Percentiles rank a stretch among this genome's conserved stretches.
These are phyloP conservation scores for Emmonsiellopsis sp. DNA, from an alignment of 2,329 filamentous ascomycete species.

Conservation along the genomic window DNA sequence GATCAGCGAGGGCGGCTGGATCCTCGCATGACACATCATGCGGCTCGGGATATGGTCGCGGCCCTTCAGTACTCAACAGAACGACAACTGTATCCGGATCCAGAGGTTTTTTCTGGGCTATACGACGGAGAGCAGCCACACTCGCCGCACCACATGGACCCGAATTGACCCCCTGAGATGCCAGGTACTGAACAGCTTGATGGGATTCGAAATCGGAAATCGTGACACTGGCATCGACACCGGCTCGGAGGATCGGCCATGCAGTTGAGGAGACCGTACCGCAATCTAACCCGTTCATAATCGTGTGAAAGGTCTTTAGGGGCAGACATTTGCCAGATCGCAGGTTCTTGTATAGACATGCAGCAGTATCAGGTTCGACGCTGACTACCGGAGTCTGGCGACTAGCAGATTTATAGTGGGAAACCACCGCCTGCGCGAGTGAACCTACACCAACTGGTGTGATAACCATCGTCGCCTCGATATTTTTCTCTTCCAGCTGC, in stretches of 20 bases:
- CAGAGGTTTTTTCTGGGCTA: constrained; percentile 31
- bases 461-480: constrained; percentile 41
- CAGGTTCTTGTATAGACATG: constrained; percentile 43
- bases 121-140: constrained; percentile 44
- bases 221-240: constrained; percentile 51
- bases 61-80: constrained; percentile 58
- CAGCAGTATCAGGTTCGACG: constrained; percentile 60
- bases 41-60: constrained; percentile 43
- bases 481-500: constrained; percentile 41
- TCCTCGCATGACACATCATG: constrained; percentile 34
- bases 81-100: constrained; percentile 48
- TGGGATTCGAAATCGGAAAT: constrained; percentile 57
- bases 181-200: constrained; percentile 45
- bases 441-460: constrained; percentile 65
- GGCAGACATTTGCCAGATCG: constrained; percentile 38
- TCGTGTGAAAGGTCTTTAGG: constrained; percentile 51
- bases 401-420: constrained; percentile 49
- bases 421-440: constrained; percentile 58
- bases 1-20: constrained; percentile 34
- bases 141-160: constrained; percentile 57
- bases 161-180: constrained; percentile 36
- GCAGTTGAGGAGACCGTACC: constrained; percentile 57
- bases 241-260: constrained; percentile 50
- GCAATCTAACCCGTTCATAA: constrained; percentile 67
- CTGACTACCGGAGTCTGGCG: constrained; percentile 42